Evolutionary conservation across 352 stramenopile genomes (phyloP).

Genomic region (Pythium vanterpoolii): DNA sequence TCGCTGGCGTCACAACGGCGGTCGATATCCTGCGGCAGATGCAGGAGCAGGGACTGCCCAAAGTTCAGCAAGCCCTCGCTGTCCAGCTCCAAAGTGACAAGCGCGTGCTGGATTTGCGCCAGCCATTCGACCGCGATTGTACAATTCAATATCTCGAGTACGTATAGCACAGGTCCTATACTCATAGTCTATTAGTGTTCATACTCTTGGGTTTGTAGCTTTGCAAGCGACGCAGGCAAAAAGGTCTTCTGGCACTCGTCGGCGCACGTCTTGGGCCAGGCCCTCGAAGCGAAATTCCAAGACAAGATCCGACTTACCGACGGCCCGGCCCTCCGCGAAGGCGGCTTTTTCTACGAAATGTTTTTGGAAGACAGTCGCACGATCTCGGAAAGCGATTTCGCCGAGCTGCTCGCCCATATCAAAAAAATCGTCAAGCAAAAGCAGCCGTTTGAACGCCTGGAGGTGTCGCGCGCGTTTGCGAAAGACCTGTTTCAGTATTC

Average conservation of each 20-base stretch:
- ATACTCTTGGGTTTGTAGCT: slow-evolving; percentile 32
- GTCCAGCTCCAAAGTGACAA: slow-evolving; percentile 35
- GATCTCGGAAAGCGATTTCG: slow-evolving; percentile 72
- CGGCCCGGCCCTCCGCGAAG: slow-evolving; percentile 93
- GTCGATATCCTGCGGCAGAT: slow-evolving; percentile 67
- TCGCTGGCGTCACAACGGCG: slow-evolving; percentile 40
- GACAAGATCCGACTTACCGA: slow-evolving; percentile 94
- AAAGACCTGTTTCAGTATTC: slow-evolving; percentile 90
- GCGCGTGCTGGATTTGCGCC: slow-evolving; percentile 51
- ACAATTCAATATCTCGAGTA: slow-evolving; percentile 64
- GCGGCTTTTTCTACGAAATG: slow-evolving; percentile 99
- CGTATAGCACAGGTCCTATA: too few relatives aligned
- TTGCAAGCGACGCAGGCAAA: slow-evolving; percentile 66
- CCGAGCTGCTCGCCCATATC: slow-evolving; percentile 85
- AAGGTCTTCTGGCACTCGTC: slow-evolving; percentile 98
- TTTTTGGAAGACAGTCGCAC: slow-evolving; percentile 63
- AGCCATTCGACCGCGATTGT: slow-evolving; percentile 44
- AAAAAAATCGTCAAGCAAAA: slow-evolving; percentile 95
- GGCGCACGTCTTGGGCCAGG: slow-evolving; percentile 97
- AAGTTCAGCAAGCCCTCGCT: slow-evolving; percentile 58
- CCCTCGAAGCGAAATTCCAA: slow-evolving; percentile 96
- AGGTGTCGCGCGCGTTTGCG: slow-evolving; percentile 90
- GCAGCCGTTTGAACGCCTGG: slow-evolving; percentile 91
- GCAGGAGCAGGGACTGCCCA: slow-evolving; percentile 44
- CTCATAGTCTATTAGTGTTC: not conserved